Evolutionary conservation across 768 basidiomycete species (phyloP).

Genomic region (Rhodotorula sphaerocarpa): DNA sequence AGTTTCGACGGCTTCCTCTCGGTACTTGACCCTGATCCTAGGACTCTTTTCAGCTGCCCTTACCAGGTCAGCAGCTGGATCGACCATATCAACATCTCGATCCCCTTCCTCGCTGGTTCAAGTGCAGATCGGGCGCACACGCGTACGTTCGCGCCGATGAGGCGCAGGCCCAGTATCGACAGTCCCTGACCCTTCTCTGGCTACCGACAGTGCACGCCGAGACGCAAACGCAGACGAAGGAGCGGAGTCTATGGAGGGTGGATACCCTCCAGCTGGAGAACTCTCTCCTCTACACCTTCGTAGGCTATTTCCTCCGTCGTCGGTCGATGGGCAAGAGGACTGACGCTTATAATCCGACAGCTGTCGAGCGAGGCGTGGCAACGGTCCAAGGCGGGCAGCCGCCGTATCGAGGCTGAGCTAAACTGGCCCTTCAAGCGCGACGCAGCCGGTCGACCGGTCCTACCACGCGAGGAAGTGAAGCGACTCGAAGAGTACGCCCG

Average conservation of each 20-base stretch:
- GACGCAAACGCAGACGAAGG: not conserved
- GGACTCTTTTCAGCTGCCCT: conserved; percentile 3
- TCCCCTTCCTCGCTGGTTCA: conserved; percentile 20
- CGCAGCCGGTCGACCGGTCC: no score
- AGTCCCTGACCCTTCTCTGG: not conserved
- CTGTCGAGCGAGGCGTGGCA: no score
- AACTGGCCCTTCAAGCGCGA: no score
- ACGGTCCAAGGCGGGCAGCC: no score
- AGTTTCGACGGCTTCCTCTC: not conserved
- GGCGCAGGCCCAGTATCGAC: no score
- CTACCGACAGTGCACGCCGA: not conserved
- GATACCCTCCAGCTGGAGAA: not conserved
- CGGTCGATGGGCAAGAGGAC: no score
- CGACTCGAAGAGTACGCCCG: no score
- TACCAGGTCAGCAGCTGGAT: conserved; percentile 27
- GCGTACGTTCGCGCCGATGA: not conserved
- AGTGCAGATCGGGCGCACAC: not conserved
- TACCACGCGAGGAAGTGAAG: no score
- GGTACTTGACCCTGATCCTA: no score
- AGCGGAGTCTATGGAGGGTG: not conserved
- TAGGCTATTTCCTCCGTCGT: no score
- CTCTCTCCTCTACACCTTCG: not conserved
- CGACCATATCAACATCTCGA: conserved; percentile 25
- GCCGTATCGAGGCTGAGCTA: no score
- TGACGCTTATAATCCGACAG: no score